Conservation (phyloP, 2,329 filamentous ascomycete species). For the Chaetomium sp. region DNA sequence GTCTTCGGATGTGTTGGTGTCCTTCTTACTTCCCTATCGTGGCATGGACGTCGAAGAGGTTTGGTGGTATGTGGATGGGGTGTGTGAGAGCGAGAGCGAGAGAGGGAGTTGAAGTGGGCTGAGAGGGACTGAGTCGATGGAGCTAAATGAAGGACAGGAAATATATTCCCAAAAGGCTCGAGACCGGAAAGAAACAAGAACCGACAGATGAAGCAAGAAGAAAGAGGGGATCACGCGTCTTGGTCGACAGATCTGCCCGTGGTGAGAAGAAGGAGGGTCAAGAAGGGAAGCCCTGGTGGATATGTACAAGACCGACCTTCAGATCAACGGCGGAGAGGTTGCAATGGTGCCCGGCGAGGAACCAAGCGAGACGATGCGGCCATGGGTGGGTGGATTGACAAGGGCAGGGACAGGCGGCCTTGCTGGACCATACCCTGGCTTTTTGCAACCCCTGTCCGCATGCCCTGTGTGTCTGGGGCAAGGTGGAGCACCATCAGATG, state of each 20-base stretch:
- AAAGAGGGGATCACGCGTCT: conserved; percentile 38
- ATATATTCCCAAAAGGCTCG: conserved; percentile 38
- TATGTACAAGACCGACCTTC: conserved; percentile 38
- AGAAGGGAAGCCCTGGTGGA: conserved; percentile 38
- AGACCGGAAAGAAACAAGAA: conserved; percentile 45
- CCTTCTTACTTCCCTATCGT: conserved; percentile 15
- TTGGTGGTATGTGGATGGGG: too few species aligned
- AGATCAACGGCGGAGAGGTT: conserved; percentile 33
- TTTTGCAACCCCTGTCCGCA: conserved; percentile 28
- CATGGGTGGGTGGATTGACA: conserved; percentile 44
- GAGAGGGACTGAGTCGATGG: conserved; percentile 24
- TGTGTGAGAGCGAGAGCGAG: conserved; percentile 9
- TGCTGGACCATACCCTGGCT: conserved; percentile 14
- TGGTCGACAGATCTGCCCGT: conserved; percentile 44
- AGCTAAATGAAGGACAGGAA: conserved; percentile 40
- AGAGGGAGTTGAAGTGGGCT: conserved; percentile 5
- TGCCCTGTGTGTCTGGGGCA: conserved; percentile 33
- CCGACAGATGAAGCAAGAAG: conserved; percentile 39
- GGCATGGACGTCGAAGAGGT: conserved; percentile 7
- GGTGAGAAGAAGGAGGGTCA: conserved; percentile 37
- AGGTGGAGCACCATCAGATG: conserved; percentile 36
- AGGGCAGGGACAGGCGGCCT: conserved; percentile 25
- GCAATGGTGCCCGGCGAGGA: conserved; percentile 31
- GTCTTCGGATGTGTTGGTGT: conserved; percentile 16
- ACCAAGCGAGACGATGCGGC: conserved; percentile 4